These are phyloP conservation scores for Magnolia changhungtana DNA, from an alignment of 164 flowering plant genomes.

Conservation along the genomic window DNA sequence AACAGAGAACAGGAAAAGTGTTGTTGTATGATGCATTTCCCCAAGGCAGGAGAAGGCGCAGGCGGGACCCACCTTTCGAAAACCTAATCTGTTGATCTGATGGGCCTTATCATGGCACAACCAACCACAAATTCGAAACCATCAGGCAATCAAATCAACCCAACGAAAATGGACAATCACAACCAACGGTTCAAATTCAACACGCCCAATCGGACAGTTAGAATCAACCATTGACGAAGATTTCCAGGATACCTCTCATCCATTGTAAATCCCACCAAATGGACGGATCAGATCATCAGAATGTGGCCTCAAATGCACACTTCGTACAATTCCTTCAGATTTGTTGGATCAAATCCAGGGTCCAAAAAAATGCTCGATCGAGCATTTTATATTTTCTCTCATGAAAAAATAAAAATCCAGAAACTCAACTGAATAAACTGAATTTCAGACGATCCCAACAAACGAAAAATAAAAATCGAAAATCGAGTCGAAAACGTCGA, in stretches of 20 bases:
- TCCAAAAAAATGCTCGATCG: neutral
- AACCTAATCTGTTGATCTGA: neutral
- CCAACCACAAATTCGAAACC: neutral
- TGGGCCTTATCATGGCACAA: neutral
- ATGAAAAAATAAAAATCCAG: neutral
- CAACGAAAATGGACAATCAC: neutral
- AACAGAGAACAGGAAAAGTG: neutral
- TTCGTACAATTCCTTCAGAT: neutral
- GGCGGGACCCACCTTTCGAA: neutral
- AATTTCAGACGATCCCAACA: neutral
- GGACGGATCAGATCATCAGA: neutral
- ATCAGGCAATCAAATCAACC: neutral
- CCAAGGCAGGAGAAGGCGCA: neutral
- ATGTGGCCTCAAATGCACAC: neutral
- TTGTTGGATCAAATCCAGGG: neutral
- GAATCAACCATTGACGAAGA: neutral
- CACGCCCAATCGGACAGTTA: neutral
- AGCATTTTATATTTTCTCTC: neutral
- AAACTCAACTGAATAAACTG: neutral
- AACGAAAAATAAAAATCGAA: no score
- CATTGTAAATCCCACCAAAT: neutral
- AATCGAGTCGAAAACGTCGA: neutral
- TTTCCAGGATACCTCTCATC: neutral
- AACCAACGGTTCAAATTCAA: neutral
- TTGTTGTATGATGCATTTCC: neutral